Base-by-base conservation (phyloP, 1,139 yeast genomes). In the Pichia sp. region DNA sequence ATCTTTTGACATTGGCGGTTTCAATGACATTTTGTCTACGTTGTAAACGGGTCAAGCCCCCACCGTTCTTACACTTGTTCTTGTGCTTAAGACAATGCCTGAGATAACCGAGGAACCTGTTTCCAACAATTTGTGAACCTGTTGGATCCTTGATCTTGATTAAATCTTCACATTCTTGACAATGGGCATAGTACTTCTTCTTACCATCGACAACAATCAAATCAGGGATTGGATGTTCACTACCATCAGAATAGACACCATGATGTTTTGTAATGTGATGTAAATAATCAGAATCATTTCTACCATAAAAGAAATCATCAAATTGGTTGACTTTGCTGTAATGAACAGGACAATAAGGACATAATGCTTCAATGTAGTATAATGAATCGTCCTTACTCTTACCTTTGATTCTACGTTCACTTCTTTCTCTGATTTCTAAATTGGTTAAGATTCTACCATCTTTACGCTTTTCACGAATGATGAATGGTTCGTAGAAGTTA, bases 191-290 rank as follows among this genome's bases (percentile, higher is more conserved):
- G 34, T 49, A 54, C 21, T 53, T 52, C 7, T 35, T 34, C 12
- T 51, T 52, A 17, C 44, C 45, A 18, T 52, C 51, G 9, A 42
- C 21, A 11, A 38, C 57, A 8, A 58, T 47, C 4, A 45, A 39
- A 9, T 22, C 34, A 3, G 64, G 64, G n/a, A 55, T 44, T 11
- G 56, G 53, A 53, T 57, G 57, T 38, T 55, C 59, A 36, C 44
- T 40, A 3, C 67, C 67, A 37, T 59, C 56, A 3, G 65, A 59
- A 46, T 55, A 61, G 7, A 61, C 59, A 3, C 65, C 65, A 46
- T 62, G 67, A 19, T 54, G 56, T 38, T 60, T 60, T 2, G 64
- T 61, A 32, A 62, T 56, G 48, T 62, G 67, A 36, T 62, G 67
- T 17, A 62, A 46, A 45, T 62, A 62, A 31, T 56, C 59, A 3